Base-by-base conservation (phyloP, 1,284 basidiomycete genomes). In the Wallemia hederae region DNA sequence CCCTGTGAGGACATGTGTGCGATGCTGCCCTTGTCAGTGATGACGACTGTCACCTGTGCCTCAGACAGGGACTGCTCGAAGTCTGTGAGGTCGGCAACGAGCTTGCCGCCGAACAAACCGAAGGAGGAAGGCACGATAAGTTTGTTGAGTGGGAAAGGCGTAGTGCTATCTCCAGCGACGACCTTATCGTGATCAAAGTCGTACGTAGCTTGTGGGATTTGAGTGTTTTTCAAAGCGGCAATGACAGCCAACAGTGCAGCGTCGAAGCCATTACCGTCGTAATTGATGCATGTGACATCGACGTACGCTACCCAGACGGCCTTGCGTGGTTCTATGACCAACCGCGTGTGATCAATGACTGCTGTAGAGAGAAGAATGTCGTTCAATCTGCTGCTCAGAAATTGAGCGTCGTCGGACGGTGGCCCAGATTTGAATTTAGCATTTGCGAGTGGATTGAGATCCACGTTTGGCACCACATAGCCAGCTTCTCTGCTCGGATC, bases 261-360 rank as follows among this genome's bases (percentile, higher is more conserved):
- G 64, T 99, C 92, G 64, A 94, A 85, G 1, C 79, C 83, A 67
- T 96, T 96, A 9, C 92, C 92, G 69, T 98, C 91, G 66, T 90
- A 92, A 72, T 92, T 96, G 66, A 98, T 84, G 70, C 90, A 96
- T 2, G 83, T 85, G 27, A 88, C 80, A 65, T 98, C 92, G 64
- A 97, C 76, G 70, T 96, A 96, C 19, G 98, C 74, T 25, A 83
- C 82, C 89, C 90, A 98, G 0, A 76, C 89, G 0, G 86, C 77
- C 69, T 83, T 85, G 1, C 80, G 81, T 0, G 79, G 77, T 22
- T 83, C 75, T 60, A 98, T 94, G 66, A 82, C 82, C 1, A 98
- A 76, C 0, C 80, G 78, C 0, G 75, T 69, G 0, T 81, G 75
- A 0, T 83, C 73, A 0, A 98, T 64, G 2, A 82, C 71, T 24